phyloP scores from a whole-genome alignment of 176 grass and related monocot species.

The Eleusine coracana region DNA sequence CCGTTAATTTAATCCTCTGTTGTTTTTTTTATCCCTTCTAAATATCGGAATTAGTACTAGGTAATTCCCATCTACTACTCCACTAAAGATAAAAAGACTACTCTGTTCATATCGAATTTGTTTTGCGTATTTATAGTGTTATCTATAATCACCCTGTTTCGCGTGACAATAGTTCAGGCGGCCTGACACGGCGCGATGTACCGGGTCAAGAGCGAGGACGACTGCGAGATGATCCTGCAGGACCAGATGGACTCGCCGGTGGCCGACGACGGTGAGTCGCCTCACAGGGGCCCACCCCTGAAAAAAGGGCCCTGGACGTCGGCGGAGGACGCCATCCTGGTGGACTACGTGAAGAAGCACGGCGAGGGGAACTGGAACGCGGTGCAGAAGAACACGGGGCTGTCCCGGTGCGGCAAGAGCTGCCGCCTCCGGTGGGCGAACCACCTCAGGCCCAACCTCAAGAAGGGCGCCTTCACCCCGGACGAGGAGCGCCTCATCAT shows the following conservation, averaged over 20 bases:
- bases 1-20: conserved; percentile 14
- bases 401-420: conserved; percentile 89
- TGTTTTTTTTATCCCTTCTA: neutral
- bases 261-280: conserved; percentile 55
- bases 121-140: neutral
- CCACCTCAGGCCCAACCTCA: conserved; percentile 84
- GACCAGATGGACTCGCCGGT: conserved; percentile 64
- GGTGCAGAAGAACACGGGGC: conserved; percentile 84
- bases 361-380: conserved; percentile 97
- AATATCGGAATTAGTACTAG: neutral
- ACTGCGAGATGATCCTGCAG: conserved; percentile 54
- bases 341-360: conserved; percentile 85
- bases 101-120: neutral
- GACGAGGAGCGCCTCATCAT: conserved; percentile 85
- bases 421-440: conserved; percentile 93
- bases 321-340: conserved; percentile 76
- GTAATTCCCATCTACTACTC: neutral
- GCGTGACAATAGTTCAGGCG: conserved; percentile 26
- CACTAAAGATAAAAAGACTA: neutral
- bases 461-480: conserved; percentile 74
- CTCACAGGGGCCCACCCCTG: conserved; percentile 46
- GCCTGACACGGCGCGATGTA: conserved; percentile 40
- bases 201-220: conserved; percentile 53
- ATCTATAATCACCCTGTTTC: neutral
- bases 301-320: conserved; percentile 95